phyloP scores from a whole-genome alignment of 257 asterid genomes.

The Datura wrightii region DNA sequence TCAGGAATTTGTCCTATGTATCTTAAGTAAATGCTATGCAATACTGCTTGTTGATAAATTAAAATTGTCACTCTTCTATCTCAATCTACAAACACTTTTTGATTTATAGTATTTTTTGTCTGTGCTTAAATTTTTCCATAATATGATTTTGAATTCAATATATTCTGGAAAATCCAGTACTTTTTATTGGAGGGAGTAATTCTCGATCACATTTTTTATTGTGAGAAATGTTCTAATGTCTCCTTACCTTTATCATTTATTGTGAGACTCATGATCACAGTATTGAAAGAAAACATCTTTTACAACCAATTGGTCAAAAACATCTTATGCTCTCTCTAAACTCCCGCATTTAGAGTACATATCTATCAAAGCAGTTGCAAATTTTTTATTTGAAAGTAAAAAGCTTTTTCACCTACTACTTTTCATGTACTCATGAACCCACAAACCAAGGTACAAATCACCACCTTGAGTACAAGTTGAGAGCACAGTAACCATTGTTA shows the following conservation, averaged over 20 bases:
- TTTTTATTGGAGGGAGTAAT: no score
- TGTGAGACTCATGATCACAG: slow-evolving; percentile 83
- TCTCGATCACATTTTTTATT: not conserved
- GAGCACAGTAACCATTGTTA: slow-evolving; percentile 76
- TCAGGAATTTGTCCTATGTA: not conserved
- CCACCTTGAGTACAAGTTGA: slow-evolving; percentile 83
- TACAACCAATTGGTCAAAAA: slow-evolving; percentile 47
- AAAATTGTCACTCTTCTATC: not conserved
- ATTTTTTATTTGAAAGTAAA: slow-evolving; percentile 57
- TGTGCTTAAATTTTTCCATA: slow-evolving; percentile 4
- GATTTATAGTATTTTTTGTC: not conserved
- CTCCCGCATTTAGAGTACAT: slow-evolving; percentile 81
- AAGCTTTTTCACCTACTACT: slow-evolving; percentile 49
- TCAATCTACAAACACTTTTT: not conserved
- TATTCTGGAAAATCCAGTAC: no score
- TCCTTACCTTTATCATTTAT: slow-evolving; percentile 66
- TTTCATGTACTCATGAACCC: slow-evolving; percentile 68
- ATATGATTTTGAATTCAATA: not conserved
- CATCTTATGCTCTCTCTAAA: slow-evolving; percentile 52
- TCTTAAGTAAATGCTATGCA: not conserved
- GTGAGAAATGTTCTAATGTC: slow-evolving; percentile 54
- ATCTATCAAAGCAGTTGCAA: slow-evolving; percentile 76
- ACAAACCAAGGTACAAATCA: slow-evolving; percentile 62
- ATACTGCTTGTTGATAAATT: not conserved
- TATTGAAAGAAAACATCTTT: slow-evolving; percentile 75